Evolutionary conservation across 2,329 filamentous ascomycete genomes (phyloP).

Genomic region (Cladosporium sp.): DNA sequence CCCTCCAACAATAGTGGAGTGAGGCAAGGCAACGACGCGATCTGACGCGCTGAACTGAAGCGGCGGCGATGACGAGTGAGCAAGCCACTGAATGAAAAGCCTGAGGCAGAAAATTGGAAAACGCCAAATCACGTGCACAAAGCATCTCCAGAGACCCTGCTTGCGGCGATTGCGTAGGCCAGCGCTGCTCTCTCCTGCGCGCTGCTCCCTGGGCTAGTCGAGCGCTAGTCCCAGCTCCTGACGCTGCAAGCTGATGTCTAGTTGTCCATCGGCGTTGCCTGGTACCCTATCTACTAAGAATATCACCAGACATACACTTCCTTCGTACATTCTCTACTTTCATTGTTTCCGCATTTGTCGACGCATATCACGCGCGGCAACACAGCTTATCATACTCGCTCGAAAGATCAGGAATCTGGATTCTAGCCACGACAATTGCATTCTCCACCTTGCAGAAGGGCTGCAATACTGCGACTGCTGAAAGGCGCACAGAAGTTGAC

Average conservation of each 20-base stretch:
- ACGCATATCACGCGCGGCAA: too few relatives aligned
- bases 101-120: not conserved
- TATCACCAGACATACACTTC: not conserved
- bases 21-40: not conserved
- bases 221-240: not conserved
- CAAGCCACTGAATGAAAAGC: not conserved
- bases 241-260: too few relatives aligned
- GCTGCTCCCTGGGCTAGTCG: constrained; percentile 5
- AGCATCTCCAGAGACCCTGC: too few relatives aligned
- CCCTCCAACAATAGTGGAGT: not conserved
- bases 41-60: not conserved
- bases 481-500: constrained; percentile 6
- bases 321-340: not conserved
- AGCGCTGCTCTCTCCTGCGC: too few relatives aligned
- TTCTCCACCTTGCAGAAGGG: not conserved
- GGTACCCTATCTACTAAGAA: not conserved
- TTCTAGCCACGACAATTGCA: not conserved
- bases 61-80: not conserved
- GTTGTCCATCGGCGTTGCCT: not conserved
- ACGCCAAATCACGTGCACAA: not conserved
- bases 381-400: too few relatives aligned
- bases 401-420: too few relatives aligned
- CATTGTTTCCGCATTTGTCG: constrained; percentile 2
- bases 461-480: not conserved
- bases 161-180: constrained; percentile 9